phyloP scores from a whole-genome alignment of 768 basidiomycete species.

The Suillus hirtellus region DNA sequence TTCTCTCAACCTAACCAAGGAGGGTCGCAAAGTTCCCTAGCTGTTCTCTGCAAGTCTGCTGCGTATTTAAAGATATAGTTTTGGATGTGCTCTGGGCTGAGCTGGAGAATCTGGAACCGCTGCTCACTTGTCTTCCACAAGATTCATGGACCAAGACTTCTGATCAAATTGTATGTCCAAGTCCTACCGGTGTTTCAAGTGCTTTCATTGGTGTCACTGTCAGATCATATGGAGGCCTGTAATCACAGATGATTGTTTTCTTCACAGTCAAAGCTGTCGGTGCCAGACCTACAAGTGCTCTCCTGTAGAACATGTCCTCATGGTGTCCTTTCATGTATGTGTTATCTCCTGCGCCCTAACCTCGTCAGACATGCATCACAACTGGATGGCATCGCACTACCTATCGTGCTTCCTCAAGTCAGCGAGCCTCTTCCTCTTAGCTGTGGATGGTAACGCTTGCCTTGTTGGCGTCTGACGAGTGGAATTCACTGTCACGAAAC shows the following conservation, averaged over 20 bases:
- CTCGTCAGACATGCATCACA: background rate
- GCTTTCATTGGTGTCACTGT: background rate
- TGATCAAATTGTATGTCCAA: background rate
- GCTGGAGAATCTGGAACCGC: constrained; percentile 7
- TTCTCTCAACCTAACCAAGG: background rate
- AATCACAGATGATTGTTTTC: background rate
- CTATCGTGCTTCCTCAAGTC: background rate
- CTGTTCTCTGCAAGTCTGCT: constrained; percentile 9
- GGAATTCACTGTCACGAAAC: background rate
- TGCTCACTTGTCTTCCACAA: background rate
- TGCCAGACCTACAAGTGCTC: background rate
- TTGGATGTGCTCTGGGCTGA: constrained; percentile 18
- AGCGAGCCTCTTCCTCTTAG: background rate
- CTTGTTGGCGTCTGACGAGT: background rate
- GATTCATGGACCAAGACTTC: background rate
- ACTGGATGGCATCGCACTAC: background rate
- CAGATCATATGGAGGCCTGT: background rate
- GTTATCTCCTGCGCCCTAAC: background rate
- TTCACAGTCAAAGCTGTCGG: background rate
- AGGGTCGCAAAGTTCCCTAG: background rate
- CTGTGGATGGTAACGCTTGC: background rate
- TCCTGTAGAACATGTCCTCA: background rate
- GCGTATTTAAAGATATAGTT: constrained; percentile 18
- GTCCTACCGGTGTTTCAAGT: background rate
- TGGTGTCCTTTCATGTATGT: background rate